Evolutionary conservation across 2,329 filamentous ascomycete species (phyloP), one percentile per base, ranked within the genome.

Genomic region (Corinectria fuckeliana): DNA sequence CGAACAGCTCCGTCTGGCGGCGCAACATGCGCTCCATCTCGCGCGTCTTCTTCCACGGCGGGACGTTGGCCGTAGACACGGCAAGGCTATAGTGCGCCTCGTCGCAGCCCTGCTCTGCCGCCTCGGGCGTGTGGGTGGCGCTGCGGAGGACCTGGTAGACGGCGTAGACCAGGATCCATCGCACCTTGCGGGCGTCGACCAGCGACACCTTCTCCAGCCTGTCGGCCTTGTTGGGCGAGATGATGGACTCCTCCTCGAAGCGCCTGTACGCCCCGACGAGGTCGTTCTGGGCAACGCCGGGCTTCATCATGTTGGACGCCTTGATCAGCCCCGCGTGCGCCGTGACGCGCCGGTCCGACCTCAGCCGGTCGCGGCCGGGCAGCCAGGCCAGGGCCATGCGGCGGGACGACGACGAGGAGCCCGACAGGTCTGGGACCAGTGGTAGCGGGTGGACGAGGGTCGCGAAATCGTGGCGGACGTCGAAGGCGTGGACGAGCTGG

Each of bases 111-210:
- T 80, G 79, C 25, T 65, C 56, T 2, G 91, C 86, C 66, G 91
- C 86, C 5, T 78, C 71, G 0, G 91, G 88, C 0, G 84, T 79
- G 30, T 83, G 78, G 1, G 86, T 88, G 34, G 87, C 87, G 52
- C 85, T 85, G 9, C 84, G 82, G 1, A 95, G 81, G n/a, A 87
- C 88, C 71, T 95, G 91, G 56, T 92, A 83, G 3, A 87, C 82
- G 16, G 87, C 83, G 68, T 94, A 94, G 6, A 94, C 82, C 32
- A 93, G 72, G 26, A 93, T 85, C 91, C 91, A 95, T 36, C 91
- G 83, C 14, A 93, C 84, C 73, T 92, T 93, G 38, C 91, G 86
- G 1, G 86, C 90, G 63, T 94, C 91, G 8, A 82, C 78, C 10
- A 86, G 76, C 0, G 75, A 75, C 2, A 78, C 69, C 68, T 85